Evolutionary conservation across 805 yeast species (phyloP), one percentile per base, ranked within the genome.

Genomic region (Saccharomycopsis amapae): DNA sequence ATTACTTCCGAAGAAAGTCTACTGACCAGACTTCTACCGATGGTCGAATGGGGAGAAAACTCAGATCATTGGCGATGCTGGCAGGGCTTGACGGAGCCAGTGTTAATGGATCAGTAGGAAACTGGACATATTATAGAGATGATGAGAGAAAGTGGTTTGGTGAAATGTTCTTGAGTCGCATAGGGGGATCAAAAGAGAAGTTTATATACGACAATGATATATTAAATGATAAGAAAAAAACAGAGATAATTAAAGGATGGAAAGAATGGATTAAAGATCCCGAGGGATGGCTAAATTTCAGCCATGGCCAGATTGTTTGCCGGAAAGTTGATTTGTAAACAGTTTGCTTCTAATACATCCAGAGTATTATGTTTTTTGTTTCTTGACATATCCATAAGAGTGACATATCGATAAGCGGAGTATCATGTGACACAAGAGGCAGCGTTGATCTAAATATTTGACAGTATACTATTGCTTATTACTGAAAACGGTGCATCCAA

Each of bases 121-220:
- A 7, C 12, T 26, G 30, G 12, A 9, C 10, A 9, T 26, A 9
- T 12, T 26, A 7, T 9, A 26, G 10, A 9, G 12, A 26, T 9
- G 30, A 7, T 12, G 30, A 26, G 30, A 26, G 30, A 26, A 26
- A 26, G 7, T 26, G 7, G 7, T 26, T 26, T 26, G 30, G 30
- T 26, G 12, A 26, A 26, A 26, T 26, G 30, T 26, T 26, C 12
- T 9, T 26, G 12, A 26, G 12, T 12, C 7, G 30, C 7, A 26
- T 26, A 7, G 12, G 12, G 12, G 12, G 12, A 9, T 26, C 30
- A 26, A 26, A 26, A 26, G 30, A 26, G 12, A 26, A 9, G 7
- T 26, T 76, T 10, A 61, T 73, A 4, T 78, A 76, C 41, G 62
- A 70, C 52, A 59, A 66, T 51, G 79, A 74, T n/a, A n/a, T n/a